phyloP scores from a whole-genome alignment of 2,329 filamentous ascomycete genomes.

The Bertia moriformis region DNA sequence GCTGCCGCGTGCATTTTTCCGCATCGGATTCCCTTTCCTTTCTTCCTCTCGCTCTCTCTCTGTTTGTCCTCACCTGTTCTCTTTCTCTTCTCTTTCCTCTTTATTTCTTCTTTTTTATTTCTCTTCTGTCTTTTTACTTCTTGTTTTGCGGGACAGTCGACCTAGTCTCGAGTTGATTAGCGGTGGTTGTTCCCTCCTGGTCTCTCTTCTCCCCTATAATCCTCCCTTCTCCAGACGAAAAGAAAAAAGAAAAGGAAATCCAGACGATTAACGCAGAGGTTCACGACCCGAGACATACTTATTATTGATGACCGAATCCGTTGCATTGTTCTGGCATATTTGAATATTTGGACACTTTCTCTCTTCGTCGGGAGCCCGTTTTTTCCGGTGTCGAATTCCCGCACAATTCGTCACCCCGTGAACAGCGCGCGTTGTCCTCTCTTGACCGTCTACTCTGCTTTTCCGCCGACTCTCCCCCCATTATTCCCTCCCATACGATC shows the following conservation, averaged over 20 bases:
- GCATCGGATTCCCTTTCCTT: not conserved
- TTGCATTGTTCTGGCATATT: too few species aligned
- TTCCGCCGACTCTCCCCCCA: not conserved
- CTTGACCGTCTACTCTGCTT: not conserved
- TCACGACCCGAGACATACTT: not conserved
- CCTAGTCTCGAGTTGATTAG: too few species aligned
- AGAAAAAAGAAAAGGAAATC: not conserved
- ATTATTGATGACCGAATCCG: not conserved
- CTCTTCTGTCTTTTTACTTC: not conserved
- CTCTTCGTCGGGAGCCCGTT: not conserved
- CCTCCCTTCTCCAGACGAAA: too few species aligned
- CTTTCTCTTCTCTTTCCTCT: not conserved
- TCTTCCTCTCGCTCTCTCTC: not conserved
- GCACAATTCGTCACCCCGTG: too few species aligned
- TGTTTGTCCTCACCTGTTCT: not conserved
- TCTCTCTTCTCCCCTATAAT: too few species aligned
- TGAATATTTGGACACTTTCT: too few species aligned
- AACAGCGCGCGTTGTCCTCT: not conserved
- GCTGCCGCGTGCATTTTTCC: not conserved
- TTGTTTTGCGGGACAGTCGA: not conserved
- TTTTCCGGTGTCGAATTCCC: not conserved
- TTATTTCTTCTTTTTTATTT: not conserved
- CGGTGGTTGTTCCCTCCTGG: too few species aligned
- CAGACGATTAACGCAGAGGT: not conserved
- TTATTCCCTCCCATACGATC: too few species aligned